Conservation (phyloP, 1,284 basidiomycete species). For the Melanopsichium pennsylvanicum region DNA sequence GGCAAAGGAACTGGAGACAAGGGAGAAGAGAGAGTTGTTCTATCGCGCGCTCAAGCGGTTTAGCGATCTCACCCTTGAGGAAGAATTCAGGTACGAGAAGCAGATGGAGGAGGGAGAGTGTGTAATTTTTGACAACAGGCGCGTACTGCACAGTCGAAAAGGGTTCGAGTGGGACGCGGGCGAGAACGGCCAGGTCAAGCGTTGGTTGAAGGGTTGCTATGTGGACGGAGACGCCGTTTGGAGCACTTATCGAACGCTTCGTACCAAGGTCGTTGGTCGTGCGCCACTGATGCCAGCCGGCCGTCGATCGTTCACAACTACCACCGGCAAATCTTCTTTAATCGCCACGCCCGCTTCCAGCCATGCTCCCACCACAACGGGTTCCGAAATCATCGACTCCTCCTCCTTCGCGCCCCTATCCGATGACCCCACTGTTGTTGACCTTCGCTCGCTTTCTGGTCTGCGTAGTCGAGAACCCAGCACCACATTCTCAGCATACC, state of each 20-base stretch:
- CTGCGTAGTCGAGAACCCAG: constrained; percentile 28
- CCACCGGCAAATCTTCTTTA: background rate
- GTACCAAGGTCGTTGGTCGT: constrained; percentile 32
- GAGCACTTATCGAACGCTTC: constrained; percentile 68
- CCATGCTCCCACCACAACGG: background rate
- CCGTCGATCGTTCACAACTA: constrained; percentile 18
- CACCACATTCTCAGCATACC: constrained; percentile 33
- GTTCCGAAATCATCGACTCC: constrained; percentile 8
- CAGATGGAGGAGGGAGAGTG: constrained; percentile 83
- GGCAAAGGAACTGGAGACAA: constrained; percentile 18
- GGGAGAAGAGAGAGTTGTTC: constrained; percentile 41
- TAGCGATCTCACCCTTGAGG: constrained; percentile 72
- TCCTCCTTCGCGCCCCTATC: constrained; percentile 43
- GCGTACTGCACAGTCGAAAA: constrained; percentile 87
- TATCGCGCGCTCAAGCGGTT: constrained; percentile 73
- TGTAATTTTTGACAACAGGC: constrained; percentile 89
- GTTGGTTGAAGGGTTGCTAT: constrained; percentile 80
- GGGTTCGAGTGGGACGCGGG: constrained; percentile 73
- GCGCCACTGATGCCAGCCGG: constrained; percentile 10
- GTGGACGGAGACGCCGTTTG: constrained; percentile 79
- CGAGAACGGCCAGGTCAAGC: constrained; percentile 53
- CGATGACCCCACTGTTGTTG: constrained; percentile 47
- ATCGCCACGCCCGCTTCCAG: no score
- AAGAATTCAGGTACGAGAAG: constrained; percentile 73
- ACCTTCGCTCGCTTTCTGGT: constrained; percentile 22